Evolutionary conservation across 1,139 yeast species (phyloP), one percentile per base, ranked within the genome.

Genomic region (Nakaseomyces nivariensis): DNA sequence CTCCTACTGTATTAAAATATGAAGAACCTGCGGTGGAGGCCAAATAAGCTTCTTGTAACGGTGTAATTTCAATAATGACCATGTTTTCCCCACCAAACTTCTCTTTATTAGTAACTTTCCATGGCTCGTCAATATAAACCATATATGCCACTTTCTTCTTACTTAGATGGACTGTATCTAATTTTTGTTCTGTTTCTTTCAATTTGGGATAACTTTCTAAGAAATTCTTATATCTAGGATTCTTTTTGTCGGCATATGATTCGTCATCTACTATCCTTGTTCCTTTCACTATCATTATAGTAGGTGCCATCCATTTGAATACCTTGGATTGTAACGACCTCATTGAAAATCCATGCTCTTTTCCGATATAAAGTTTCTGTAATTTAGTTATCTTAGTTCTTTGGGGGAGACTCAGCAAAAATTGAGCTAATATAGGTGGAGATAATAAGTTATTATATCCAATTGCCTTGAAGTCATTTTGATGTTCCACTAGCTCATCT

Each of bases 231-330:
- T 77, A 81, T 42, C 84, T 62, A 52, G 73, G 74, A 55, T 77
- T 77, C 29, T 72, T 64, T 5, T 51, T 51, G 8, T 49, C 49
- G 7, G 52, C 53, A 49, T 62, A 63, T 32, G 58, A 63, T 1
- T 62, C 60, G 4, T 76, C 71, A 53, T 75, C 71, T n/a, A 64
- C 64, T 33, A 83, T 66, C 43, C 81, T 61, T 56, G 72, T 75
- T 0, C 97, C 97, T 4, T 80, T 76, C 0, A 90, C 73, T 0
- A 90, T 55, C 10, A 90, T 56, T 2, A 88, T 63, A 0, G 96
- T 80, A 0, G 96, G 96, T 0, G 96, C 95, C 57, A 78, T 81
- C 96, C 97, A 90, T 61, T 88, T 87, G 70, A 87, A 82, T 0
- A 84, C 86, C 57, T 84, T 87, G 54, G 83, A 77, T 66, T 90